These are phyloP conservation scores for Collybia mongolica DNA, from an alignment of 768 basidiomycete genomes.

Conservation along the genomic window DNA sequence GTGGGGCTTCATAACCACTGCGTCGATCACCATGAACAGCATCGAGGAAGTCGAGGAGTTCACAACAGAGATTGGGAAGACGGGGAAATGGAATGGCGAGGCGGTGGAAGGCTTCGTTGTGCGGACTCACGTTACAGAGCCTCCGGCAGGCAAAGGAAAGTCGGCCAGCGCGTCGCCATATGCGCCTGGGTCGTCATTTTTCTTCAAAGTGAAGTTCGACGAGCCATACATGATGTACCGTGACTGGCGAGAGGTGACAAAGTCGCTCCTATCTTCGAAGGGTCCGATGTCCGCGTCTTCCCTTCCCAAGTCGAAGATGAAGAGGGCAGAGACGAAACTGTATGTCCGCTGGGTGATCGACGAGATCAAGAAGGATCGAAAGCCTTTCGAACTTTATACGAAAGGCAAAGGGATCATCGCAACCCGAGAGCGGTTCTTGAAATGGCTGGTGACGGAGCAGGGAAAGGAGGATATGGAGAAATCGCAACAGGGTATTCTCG, in stretches of 20 bases:
- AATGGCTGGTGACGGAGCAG: slow-evolving; percentile 56
- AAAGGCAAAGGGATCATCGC: slow-evolving; percentile 85
- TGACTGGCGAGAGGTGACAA: slow-evolving; percentile 95
- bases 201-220: slow-evolving; percentile 99
- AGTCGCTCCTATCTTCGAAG: slow-evolving; percentile 52
- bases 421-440: slow-evolving; percentile 75
- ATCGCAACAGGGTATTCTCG: slow-evolving; percentile 28
- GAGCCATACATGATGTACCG: slow-evolving; percentile 99
- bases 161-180: slow-evolving; percentile 58
- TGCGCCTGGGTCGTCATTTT: slow-evolving; percentile 78
- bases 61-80: slow-evolving; percentile 61
- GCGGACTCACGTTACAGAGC: slow-evolving; percentile 60
- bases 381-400: slow-evolving; percentile 58
- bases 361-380: slow-evolving; percentile 64
- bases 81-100: slow-evolving; percentile 81
- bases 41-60: slow-evolving; percentile 72
- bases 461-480: slow-evolving; percentile 32
- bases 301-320: slow-evolving; percentile 66
- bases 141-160: slow-evolving; percentile 29
- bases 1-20: slow-evolving; percentile 90
- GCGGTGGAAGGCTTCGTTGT: slow-evolving; percentile 95
- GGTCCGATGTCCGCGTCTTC: slow-evolving; percentile 25
- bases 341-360: slow-evolving; percentile 84
- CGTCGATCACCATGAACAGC: slow-evolving; percentile 52
- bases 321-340: slow-evolving; percentile 70